Base-by-base conservation (phyloP, 768 basidiomycete genomes). In the Hortiboletus campestris region DNA sequence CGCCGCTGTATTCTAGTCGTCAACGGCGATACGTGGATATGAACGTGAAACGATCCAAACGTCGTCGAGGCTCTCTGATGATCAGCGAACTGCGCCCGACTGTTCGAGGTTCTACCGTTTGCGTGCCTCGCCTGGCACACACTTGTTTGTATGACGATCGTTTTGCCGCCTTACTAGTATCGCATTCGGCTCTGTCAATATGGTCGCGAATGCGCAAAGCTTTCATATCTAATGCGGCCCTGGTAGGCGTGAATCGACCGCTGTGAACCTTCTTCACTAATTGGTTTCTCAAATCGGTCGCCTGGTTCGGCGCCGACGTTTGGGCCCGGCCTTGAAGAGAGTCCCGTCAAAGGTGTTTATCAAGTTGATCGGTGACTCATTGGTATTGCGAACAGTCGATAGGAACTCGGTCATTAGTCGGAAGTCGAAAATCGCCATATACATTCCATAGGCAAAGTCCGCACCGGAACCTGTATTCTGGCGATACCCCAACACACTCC, bases 391-490 rank as follows among this genome's bases (percentile, higher is more conserved):
- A 13, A 22, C 25, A 28, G 22, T 44, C 29, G 31, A 28, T 39
- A 36, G 41, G 20, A 56, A 49, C 36, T 38, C 10, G 19, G 13
- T 13, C 49, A 38, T 20, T 11, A 13, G 25, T 55, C 65, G 62
- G 62, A 25, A 12, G 20, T 35, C 35, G 10, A 48, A 22, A 39
- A 46, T 57, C 59, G 61, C 61, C 66, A 59, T 42, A 6, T 36
- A 17, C 42, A 19, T 39, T n/a, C 31, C 46, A 31, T 29, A 10
- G 20, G 20, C 12, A 48, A 50, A 39, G 9, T 49, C 48, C 52
- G 61, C 58, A 46, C 47, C 20, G 56, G 55, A 22, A 16, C 46
- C n/a, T 40, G 47, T 34, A 42, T 46, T 49, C 31, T 46, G 53
- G 61, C 61, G 63, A 59, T 44, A 45, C n/a, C 32, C 39, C 34